Evolutionary conservation across 768 basidiomycete species (phyloP), one percentile per base, ranked within the genome.

Genomic region (Lyophyllum decastes): DNA sequence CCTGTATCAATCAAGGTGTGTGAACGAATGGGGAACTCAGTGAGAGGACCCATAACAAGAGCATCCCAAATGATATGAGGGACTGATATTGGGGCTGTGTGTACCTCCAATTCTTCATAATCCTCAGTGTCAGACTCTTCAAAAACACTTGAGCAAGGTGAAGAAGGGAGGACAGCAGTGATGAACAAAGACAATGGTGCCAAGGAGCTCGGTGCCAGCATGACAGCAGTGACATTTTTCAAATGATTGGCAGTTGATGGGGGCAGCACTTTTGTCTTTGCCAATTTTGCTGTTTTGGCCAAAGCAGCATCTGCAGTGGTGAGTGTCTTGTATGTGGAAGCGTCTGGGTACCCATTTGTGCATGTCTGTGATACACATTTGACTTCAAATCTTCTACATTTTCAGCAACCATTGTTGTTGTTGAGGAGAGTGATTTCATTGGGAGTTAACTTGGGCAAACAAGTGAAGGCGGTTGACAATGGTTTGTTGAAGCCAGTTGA

Each of bases 1-100:
- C 72, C 71, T 52, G 61, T 43, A 45, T 76, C 70, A 67, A 75
- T 68, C 0, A 74, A 45, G 0, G 60, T 58, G 1, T 58, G 45
- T 0, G 68, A 49, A 12, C 2, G 16, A 0, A 68, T 0, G 4
- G 58, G 61, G 1, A 14, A 43, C 22, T 26, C 26, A 11, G 27
- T 14, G 25, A 25, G 26, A 2, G 51, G 51, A 4, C 51, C 51
- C 9, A 24, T 2, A 6, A 52, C 25, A 8, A n/a, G 2, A 1
- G 38, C 41, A 4, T 43, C 21, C 38, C 40, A 52, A 24, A 40
- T 10, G 24, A 25, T 27, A 26, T 52, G 51, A 12, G 46, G 25
- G 6, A 26, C 46, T 12, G 46, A 25, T 3, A 47, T 5, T 2
- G 46, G 46, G 12, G 46, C 46, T 9, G 24, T 26, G 17, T 24